These are phyloP conservation scores for Tricholoma matsutake DNA, from an alignment of 768 basidiomycete species.

Conservation along the genomic window DNA sequence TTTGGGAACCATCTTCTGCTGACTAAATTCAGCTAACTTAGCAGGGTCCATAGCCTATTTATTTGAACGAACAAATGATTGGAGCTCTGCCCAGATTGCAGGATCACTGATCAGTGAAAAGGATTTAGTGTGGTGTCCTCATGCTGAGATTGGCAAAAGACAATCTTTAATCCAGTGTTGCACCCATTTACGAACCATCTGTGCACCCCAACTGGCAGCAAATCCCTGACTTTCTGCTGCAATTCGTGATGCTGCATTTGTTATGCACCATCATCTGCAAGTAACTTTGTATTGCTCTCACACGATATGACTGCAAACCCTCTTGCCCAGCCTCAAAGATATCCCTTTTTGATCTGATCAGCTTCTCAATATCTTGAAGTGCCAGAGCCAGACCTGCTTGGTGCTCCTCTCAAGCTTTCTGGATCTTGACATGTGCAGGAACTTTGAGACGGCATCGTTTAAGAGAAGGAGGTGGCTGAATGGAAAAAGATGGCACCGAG, in stretches of 20 bases:
- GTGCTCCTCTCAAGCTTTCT: slow-evolving; percentile 7
- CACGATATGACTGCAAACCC: slow-evolving; percentile 26
- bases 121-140: slow-evolving; percentile 25
- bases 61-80: slow-evolving; percentile 27
- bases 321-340: slow-evolving; percentile 22
- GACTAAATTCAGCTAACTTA: slow-evolving; percentile 26
- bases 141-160: slow-evolving; percentile 21
- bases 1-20: slow-evolving; percentile 22
- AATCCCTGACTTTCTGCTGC: slow-evolving; percentile 32
- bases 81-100: slow-evolving; percentile 24
- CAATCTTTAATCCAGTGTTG: slow-evolving; percentile 19
- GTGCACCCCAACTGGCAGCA: slow-evolving; percentile 26
- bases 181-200: slow-evolving; percentile 24
- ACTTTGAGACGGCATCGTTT: slow-evolving; percentile 21
- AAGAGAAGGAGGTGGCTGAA: slow-evolving; percentile 13
- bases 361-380: slow-evolving; percentile 22
- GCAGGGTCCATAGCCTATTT: slow-evolving; percentile 34
- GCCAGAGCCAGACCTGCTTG: slow-evolving; percentile 5
- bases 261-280: slow-evolving; percentile 30
- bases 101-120: slow-evolving; percentile 28
- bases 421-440: slow-evolving; percentile 8
- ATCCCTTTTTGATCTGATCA: slow-evolving; percentile 21
- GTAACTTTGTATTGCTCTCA: slow-evolving; percentile 24
- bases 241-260: slow-evolving; percentile 19
- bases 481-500: not conserved